Percentiles rank a stretch among this genome's conserved stretches.
These are phyloP conservation scores for Colletotrichum karsti DNA, from an alignment of 2,329 filamentous ascomycete genomes.

Conservation along the genomic window DNA sequence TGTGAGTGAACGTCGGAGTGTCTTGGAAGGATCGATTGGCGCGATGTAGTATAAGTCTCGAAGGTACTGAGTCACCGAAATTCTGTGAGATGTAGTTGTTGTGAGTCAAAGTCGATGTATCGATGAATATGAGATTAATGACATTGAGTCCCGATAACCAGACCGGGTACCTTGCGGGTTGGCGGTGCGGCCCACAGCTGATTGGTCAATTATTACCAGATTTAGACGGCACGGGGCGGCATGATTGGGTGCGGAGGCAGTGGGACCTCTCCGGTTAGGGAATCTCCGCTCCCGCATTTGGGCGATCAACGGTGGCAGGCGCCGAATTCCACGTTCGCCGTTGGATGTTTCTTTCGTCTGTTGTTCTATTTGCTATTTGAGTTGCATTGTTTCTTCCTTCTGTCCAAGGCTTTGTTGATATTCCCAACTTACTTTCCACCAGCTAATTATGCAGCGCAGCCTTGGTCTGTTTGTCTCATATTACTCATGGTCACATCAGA, in stretches of 20 bases:
- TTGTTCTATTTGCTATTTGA: background rate
- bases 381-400: background rate
- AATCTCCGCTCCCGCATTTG: slow-evolving; percentile 23
- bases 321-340: background rate
- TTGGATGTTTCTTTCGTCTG: background rate
- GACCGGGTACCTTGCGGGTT: background rate
- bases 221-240: slow-evolving; percentile 5
- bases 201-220: slow-evolving; percentile 25
- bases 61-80: background rate
- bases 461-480: no score
- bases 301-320: background rate
- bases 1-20: background rate
- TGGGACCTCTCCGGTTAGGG: slow-evolving; percentile 11
- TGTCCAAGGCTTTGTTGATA: background rate
- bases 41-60: background rate
- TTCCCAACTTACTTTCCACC: background rate
- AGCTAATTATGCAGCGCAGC: background rate
- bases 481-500: no score
- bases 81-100: background rate
- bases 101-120: slow-evolving; percentile 21
- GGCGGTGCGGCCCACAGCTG: slow-evolving; percentile 12
- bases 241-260: background rate
- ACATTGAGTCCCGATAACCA: background rate
- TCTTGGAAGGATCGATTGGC: background rate
- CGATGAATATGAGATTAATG: slow-evolving; percentile 1